These are phyloP conservation scores for Vanderwaltozyma verrucispora DNA, from an alignment of 805 yeast species.

Conservation along the genomic window DNA sequence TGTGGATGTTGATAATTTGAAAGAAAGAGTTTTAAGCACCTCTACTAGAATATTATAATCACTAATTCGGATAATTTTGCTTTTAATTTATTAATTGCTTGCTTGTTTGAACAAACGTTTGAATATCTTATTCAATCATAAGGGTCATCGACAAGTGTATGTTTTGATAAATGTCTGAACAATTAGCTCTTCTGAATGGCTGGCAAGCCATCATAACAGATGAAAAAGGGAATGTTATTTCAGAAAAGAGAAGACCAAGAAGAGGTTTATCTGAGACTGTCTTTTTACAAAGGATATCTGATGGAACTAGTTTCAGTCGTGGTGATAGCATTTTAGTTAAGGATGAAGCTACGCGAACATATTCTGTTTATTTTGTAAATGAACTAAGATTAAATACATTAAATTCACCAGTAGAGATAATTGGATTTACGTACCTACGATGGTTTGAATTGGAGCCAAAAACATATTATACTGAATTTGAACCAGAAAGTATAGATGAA, in stretches of 20 bases:
- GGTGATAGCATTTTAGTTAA: slow-evolving; percentile 42
- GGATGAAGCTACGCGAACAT: slow-evolving; percentile 24
- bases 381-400: slow-evolving; percentile 40
- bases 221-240: slow-evolving; percentile 16
- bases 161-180: too few relatives aligned
- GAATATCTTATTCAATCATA: too few relatives aligned
- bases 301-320: slow-evolving; percentile 35
- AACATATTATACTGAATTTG: slow-evolving; percentile 16
- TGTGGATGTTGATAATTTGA: too few relatives aligned
- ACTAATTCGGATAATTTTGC: too few relatives aligned
- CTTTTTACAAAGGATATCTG: slow-evolving; percentile 32
- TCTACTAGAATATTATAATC: too few relatives aligned
- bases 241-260: slow-evolving; percentile 13
- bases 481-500: slow-evolving; percentile 9
- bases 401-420: slow-evolving; percentile 36
- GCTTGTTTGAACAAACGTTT: too few relatives aligned
- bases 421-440: slow-evolving; percentile 36
- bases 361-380: slow-evolving; percentile 34
- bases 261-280: slow-evolving; percentile 4
- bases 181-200: not conserved
- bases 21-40: too few relatives aligned
- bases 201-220: slow-evolving; percentile 25
- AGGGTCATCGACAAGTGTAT: too few relatives aligned
- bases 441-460: slow-evolving; percentile 28
- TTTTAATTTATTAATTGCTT: too few relatives aligned